phyloP scores from a whole-genome alignment of 2,329 filamentous ascomycete genomes.

The Xylaria arbuscula region DNA sequence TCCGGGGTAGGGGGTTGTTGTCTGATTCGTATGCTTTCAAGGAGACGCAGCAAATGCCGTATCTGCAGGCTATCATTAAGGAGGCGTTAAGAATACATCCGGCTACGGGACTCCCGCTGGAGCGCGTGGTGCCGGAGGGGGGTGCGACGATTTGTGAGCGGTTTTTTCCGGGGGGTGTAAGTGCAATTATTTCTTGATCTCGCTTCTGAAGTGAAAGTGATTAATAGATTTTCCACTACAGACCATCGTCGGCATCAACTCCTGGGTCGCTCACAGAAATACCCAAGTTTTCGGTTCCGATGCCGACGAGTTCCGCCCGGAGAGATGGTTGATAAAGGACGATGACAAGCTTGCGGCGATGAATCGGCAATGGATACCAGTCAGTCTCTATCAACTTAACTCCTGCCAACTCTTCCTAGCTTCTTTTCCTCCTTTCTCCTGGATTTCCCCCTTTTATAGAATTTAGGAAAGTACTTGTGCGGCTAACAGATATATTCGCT shows the following conservation, averaged over 20 bases:
- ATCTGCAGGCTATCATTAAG: slow-evolving; percentile 61
- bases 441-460: too few species aligned
- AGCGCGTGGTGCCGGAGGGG: slow-evolving; percentile 57
- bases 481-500: slow-evolving; percentile 20
- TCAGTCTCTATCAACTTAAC: too few species aligned
- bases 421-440: too few species aligned
- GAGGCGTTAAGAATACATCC: slow-evolving; percentile 61
- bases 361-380: slow-evolving; percentile 53
- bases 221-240: too few species aligned
- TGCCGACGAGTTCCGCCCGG: slow-evolving; percentile 49
- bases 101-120: slow-evolving; percentile 55
- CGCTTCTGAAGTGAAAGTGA: too few species aligned
- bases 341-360: slow-evolving; percentile 34
- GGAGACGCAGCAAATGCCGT: slow-evolving; percentile 52
- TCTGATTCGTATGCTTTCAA: slow-evolving; percentile 43
- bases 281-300: slow-evolving; percentile 55
- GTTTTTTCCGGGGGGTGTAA: slow-evolving; percentile 42
- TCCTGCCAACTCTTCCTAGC: too few species aligned
- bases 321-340: slow-evolving; percentile 39
- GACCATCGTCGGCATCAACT: slow-evolving; percentile 56
- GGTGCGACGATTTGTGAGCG: slow-evolving; percentile 48
- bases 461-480: too few species aligned
- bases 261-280: slow-evolving; percentile 57
- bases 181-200: not conserved
- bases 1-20: slow-evolving; percentile 18